Evolutionary conservation across 2,329 filamentous ascomycete species (phyloP).

Genomic region (Cyphellophora attinorum): DNA sequence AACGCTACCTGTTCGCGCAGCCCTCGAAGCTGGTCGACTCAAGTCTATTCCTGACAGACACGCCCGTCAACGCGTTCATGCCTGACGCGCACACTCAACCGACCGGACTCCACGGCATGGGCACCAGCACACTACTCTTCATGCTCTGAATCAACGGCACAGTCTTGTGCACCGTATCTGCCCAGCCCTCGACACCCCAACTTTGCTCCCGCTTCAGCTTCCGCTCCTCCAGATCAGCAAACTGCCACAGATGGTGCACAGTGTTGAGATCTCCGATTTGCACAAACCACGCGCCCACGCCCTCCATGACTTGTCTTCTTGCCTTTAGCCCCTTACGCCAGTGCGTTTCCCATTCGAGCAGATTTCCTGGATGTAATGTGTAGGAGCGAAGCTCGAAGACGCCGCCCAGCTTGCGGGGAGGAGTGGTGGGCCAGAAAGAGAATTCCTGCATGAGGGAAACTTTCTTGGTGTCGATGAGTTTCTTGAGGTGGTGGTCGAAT

Average conservation of each 20-base stretch:
- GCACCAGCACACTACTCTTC: constrained; percentile 87
- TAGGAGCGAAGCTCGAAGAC: constrained; percentile 95
- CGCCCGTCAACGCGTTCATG: too few species aligned
- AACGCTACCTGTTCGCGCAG: too few species aligned
- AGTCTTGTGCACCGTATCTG: constrained; percentile 95
- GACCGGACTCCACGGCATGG: constrained; percentile 94
- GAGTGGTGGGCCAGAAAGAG: constrained; percentile 95
- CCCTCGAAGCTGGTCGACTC: too few species aligned
- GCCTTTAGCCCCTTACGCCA: constrained; percentile 90
- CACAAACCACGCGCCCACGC: constrained; percentile 95
- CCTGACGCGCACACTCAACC: too few species aligned
- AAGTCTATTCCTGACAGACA: too few species aligned
- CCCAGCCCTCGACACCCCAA: constrained; percentile 92
- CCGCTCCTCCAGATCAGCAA: constrained; percentile 90
- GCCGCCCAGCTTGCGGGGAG: constrained; percentile 80
- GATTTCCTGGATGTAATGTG: constrained; percentile 87
- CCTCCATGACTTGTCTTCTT: constrained; percentile 93
- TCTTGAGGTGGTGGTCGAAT: constrained; percentile 77
- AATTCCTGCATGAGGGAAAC: constrained; percentile 98
- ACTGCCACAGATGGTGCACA: constrained; percentile 97
- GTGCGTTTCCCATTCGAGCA: constrained; percentile 97
- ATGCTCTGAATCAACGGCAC: constrained; percentile 94
- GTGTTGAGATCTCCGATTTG: constrained; percentile 97
- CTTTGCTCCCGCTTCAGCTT: constrained; percentile 85
- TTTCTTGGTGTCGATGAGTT: constrained; percentile 73